Conservation (phyloP, 495 filamentous ascomycete species). For the Talaromyces trachyspermus region DNA sequence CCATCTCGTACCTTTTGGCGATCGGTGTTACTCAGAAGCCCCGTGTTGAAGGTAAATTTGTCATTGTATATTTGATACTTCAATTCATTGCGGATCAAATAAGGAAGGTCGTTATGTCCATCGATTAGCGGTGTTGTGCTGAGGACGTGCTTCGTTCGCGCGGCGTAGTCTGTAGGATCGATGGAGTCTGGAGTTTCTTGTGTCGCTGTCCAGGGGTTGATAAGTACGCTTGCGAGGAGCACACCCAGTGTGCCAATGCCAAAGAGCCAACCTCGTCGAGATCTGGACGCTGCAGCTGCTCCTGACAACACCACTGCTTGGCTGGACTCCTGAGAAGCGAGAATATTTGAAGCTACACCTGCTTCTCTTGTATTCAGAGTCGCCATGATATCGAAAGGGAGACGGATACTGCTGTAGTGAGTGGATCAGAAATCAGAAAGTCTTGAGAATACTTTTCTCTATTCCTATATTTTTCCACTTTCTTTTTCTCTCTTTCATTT, state of each 20-base stretch:
- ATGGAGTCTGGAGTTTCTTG: neutral
- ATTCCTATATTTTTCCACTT: neutral
- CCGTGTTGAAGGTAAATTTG: conserved; percentile 27
- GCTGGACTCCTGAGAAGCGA: neutral
- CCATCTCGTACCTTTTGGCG: conserved; percentile 42
- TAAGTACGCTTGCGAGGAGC: neutral
- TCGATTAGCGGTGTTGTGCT: conserved; percentile 43
- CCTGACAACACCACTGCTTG: conserved; percentile 1
- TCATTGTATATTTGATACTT: conserved; percentile 61
- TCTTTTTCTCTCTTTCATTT: neutral
- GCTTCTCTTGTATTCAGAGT: neutral
- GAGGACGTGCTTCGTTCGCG: conserved; percentile 2
- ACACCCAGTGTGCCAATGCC: conserved; percentile 1
- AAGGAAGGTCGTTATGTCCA: conserved; percentile 74
- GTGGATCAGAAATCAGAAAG: neutral
- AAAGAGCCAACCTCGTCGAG: neutral
- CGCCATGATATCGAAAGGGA: neutral
- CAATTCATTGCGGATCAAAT: conserved; percentile 50
- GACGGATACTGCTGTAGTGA: neutral
- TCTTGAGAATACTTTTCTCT: neutral
- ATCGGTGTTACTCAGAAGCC: conserved; percentile 32
- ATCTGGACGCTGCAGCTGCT: neutral
- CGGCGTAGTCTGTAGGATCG: conserved; percentile 5
- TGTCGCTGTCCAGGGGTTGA: neutral
- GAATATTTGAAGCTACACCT: neutral